Evolutionary conservation across 106 monocot species (phyloP), one percentile per base, ranked within the genome.

Genomic region (Acorus gramineus): DNA sequence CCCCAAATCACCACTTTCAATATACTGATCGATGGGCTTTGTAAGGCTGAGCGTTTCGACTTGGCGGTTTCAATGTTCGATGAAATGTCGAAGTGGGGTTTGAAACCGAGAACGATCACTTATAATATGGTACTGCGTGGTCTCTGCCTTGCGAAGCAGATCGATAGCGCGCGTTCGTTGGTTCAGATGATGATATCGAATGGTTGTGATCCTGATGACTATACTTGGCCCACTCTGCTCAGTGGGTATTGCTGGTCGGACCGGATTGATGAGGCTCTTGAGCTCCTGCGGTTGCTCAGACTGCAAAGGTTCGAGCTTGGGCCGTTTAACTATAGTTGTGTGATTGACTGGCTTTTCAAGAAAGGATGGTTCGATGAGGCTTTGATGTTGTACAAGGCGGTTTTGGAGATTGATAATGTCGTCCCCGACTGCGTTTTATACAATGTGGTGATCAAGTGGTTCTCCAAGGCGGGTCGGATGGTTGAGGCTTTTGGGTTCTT

Each of bases 391-490:
- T 98, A 84, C 61, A 44, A 50, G 11, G 63, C 70, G 42, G 71
- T 82, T 80, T 14, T 88, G 51, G 62, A 62, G 62, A 68, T 28
- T 1, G 28, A 73, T 11, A 65, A 71, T n/a, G 42, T 92, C 14
- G 47, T 42, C 54, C 98, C 98, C 0, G 92, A 98, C 73, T 71
- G 80, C 49, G 28, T 84, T n/a, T 50, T 92, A 44, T 98, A 92
- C 67, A 98, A 91, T 2, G 74, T 83, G 42, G 81, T 98, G 88
- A 89, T 98, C 11, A 78, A 71, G 64, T 81, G 88, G 50, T 82
- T 72, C 52, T 65, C 66, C 5, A 81, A 88, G 6, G 69, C 11
- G 0, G 83, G 85, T 42, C 70, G 65, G 60, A 62, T 82, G 3
- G 65, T 83, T 8, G 85, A 98, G 10, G 85, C 88, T 3, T 85